Conservation (phyloP, 2,329 filamentous ascomycete species). For the Chrysosporium queenslandicum region DNA sequence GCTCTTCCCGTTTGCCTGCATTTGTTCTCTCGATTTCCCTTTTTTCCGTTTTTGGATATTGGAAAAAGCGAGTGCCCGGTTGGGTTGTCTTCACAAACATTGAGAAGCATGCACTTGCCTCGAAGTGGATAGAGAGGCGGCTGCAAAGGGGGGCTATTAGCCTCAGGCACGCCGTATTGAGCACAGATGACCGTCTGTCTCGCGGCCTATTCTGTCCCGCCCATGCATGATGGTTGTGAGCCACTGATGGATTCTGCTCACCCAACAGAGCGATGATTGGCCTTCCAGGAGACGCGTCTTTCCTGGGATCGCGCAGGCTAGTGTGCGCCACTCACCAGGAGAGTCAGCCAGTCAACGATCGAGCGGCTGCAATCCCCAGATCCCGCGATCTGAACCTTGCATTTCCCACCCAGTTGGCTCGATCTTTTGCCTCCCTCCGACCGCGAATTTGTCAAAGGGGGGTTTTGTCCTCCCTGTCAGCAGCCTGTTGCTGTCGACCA, state of each 20-base stretch:
- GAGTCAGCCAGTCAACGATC: slow-evolving; percentile 10
- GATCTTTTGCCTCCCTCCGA: background rate
- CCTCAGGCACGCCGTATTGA: background rate
- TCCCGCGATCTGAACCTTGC: slow-evolving; percentile 14
- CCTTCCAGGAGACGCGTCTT: background rate
- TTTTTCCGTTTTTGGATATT: too few species aligned
- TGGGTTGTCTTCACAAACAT: too few species aligned
- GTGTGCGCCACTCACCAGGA: slow-evolving; percentile 6
- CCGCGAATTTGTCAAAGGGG: background rate
- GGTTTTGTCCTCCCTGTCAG: background rate
- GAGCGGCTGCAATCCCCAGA: slow-evolving; percentile 13
- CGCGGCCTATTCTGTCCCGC: background rate
- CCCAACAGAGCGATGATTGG: slow-evolving; percentile 2
- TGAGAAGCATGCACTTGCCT: background rate
- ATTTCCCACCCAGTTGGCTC: slow-evolving; percentile 11
- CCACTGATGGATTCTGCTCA: background rate
- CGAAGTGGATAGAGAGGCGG: background rate
- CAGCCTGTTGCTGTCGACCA: background rate
- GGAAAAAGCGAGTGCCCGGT: too few species aligned
- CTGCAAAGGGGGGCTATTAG: background rate
- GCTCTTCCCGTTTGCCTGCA: too few species aligned
- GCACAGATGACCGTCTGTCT: background rate
- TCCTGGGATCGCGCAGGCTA: slow-evolving; percentile 1
- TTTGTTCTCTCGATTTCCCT: too few species aligned
- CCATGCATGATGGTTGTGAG: slow-evolving; percentile 4